Evolutionary conservation across 768 basidiomycete species (phyloP), one percentile per base, ranked within the genome.

Genomic region (Omphalotus guepiniiformis): DNA sequence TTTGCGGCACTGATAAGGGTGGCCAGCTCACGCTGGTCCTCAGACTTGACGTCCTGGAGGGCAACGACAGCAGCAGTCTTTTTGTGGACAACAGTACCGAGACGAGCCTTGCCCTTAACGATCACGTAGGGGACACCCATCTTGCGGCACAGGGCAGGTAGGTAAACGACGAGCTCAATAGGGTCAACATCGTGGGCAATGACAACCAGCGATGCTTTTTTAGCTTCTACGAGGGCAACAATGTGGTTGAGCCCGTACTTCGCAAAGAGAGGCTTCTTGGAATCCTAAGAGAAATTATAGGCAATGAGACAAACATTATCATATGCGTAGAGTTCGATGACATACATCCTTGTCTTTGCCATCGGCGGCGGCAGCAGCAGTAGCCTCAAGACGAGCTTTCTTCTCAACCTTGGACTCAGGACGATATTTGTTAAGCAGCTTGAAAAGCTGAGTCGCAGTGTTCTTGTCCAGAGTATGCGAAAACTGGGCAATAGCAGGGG

Each of bases 51-150:
- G 19, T 99, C 95, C 71, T 93, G 89, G 50, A 99, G 68, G 32
- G 89, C 86, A 47, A 96, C 71, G 44, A 94, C 87, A 44, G 94
- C 86, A 38, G 93, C 85, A 42, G 93, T 97, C 83, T 97, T 97
- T 84, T 96, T 96, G 81, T 96, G 91, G 32, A 94, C 92, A 53
- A 97, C 93, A 6, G 94, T 92, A 58, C 95, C 95, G 61, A 98
- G 90, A 65, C 95, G 90, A 48, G 95, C 92, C 74, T 97, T 97
- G 73, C 89, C 88, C 76, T 97, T 97, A 58, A 95, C 93, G 56
- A 99, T 96, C 55, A 93, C 91, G 72, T 98, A 97, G 32, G 94
- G 94, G 27, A 97, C 88, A 67, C 94, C 94, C 94, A 97, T 97
- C 84, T 98, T 97, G 71, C 93, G 86, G 77, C 95, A 98, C 51